Evolutionary conservation across 2,329 filamentous ascomycete species (phyloP).

Genomic region (Hansfordia pulvinata): DNA sequence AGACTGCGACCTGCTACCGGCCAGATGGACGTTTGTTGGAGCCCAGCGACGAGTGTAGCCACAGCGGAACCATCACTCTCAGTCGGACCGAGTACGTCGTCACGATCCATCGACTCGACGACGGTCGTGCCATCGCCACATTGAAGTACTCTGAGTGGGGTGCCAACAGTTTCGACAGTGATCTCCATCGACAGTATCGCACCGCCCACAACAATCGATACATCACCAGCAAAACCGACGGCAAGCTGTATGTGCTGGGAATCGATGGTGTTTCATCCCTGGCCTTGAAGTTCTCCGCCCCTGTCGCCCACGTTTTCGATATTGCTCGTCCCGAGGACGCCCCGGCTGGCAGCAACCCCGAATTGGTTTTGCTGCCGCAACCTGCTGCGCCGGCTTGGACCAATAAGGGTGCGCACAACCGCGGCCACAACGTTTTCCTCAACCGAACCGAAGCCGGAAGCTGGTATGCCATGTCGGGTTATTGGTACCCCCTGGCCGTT

Average conservation of each 20-base stretch:
- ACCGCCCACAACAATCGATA: conserved; percentile 76
- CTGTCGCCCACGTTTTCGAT: conserved; percentile 81
- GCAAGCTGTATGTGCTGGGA: conserved; percentile 69
- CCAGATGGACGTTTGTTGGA: conserved; percentile 54
- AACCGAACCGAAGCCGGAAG: conserved; percentile 77
- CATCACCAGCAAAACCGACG: conserved; percentile 77
- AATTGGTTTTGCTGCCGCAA: conserved; percentile 77
- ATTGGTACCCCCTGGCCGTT: conserved; percentile 72
- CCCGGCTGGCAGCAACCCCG: conserved; percentile 48
- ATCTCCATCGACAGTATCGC: conserved; percentile 73
- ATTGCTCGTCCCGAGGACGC: conserved; percentile 62
- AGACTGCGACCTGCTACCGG: conserved; percentile 62
- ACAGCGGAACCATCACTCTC: conserved; percentile 67
- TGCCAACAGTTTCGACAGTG: conserved; percentile 79
- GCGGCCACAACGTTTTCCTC: conserved; percentile 61
- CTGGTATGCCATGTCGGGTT: conserved; percentile 89
- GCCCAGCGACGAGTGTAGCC: conserved; percentile 62
- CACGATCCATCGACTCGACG: conserved; percentile 63
- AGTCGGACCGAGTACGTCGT: conserved; percentile 86
- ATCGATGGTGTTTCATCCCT: conserved; percentile 45
- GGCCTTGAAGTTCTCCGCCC: conserved; percentile 55
- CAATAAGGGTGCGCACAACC: conserved; percentile 32
- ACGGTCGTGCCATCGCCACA: conserved; percentile 67
- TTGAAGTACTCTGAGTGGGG: conserved; percentile 92
- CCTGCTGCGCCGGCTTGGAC: conserved; percentile 51